These are phyloP conservation scores for Deinandra increscens DNA, from an alignment of 129 eudicot species.

Conservation along the genomic window DNA sequence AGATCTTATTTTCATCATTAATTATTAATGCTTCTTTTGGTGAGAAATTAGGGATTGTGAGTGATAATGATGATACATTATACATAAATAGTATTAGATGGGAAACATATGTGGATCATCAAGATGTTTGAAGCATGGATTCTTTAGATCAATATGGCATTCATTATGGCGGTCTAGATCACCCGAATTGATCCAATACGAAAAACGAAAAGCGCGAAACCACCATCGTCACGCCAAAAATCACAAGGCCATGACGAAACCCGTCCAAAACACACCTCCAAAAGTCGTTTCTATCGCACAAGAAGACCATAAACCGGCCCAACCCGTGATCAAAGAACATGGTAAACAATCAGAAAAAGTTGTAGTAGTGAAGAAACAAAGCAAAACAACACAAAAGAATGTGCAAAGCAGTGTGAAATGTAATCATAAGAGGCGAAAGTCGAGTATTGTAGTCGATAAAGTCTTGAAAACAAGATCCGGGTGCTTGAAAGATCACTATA, in stretches of 20 bases:
- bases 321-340: not conserved
- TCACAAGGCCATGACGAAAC: constrained; percentile 4
- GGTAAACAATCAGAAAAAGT: constrained; percentile 14
- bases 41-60: not conserved
- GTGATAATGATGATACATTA: not conserved
- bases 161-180: constrained; percentile 19
- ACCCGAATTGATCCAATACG: constrained; percentile 19
- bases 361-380: constrained; percentile 15
- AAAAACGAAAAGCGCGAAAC: constrained; percentile 23
- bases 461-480: constrained; percentile 52
- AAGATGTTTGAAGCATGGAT: constrained; percentile 36
- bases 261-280: constrained; percentile 25
- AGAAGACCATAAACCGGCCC: constrained; percentile 15
- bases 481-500: constrained; percentile 43
- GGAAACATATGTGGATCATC: constrained; percentile 36
- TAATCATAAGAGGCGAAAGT: constrained; percentile 33
- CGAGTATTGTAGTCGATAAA: constrained; percentile 46
- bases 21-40: not conserved
- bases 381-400: constrained; percentile 20
- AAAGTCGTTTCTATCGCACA: not conserved
- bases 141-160: constrained; percentile 26
- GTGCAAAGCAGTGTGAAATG: constrained; percentile 2
- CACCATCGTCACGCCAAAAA: constrained; percentile 1
- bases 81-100: constrained; percentile 21
- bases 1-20: not conserved